phyloP scores from a whole-genome alignment of 2,329 filamentous ascomycete species.

The Chaetomiaceae sp. region DNA sequence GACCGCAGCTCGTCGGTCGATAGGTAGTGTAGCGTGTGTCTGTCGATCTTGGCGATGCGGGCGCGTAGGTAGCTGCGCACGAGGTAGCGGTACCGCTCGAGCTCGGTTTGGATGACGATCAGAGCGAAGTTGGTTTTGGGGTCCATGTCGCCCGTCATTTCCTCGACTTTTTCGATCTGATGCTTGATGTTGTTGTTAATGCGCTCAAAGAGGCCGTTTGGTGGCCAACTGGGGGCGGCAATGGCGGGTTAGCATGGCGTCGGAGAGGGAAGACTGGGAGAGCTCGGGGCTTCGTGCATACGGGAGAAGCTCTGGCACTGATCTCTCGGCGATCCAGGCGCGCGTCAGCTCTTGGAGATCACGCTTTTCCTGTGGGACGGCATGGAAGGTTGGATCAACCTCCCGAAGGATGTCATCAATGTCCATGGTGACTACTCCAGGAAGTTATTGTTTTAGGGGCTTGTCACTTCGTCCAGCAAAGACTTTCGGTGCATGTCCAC shows the following conservation, averaged over 20 bases:
- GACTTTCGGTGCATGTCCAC: background rate
- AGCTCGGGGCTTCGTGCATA: constrained; percentile 41
- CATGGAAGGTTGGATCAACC: constrained; percentile 57
- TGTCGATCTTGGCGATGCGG: constrained; percentile 86
- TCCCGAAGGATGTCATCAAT: constrained; percentile 76
- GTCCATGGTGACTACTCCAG: constrained; percentile 53
- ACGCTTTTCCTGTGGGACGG: constrained; percentile 55
- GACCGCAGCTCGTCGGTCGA: constrained; percentile 49
- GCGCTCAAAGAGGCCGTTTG: constrained; percentile 73
- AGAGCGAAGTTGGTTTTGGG: constrained; percentile 88
- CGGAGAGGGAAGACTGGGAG: background rate
- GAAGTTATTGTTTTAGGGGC: background rate
- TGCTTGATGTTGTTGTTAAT: constrained; percentile 59
- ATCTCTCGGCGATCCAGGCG: constrained; percentile 88
- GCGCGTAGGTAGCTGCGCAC: constrained; percentile 77
- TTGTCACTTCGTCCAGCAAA: too few species aligned
- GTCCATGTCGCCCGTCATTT: constrained; percentile 77
- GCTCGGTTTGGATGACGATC: constrained; percentile 93
- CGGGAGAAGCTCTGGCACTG: constrained; percentile 80
- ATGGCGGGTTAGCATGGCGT: background rate
- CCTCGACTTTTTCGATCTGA: constrained; percentile 38
- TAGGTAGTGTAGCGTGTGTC: constrained; percentile 70
- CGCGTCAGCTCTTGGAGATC: constrained; percentile 88
- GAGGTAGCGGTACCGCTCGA: constrained; percentile 90
- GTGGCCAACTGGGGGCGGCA: constrained; percentile 51